These are phyloP conservation scores for Lentinula sp. DNA, from an alignment of 768 basidiomycete genomes.

Conservation along the genomic window DNA sequence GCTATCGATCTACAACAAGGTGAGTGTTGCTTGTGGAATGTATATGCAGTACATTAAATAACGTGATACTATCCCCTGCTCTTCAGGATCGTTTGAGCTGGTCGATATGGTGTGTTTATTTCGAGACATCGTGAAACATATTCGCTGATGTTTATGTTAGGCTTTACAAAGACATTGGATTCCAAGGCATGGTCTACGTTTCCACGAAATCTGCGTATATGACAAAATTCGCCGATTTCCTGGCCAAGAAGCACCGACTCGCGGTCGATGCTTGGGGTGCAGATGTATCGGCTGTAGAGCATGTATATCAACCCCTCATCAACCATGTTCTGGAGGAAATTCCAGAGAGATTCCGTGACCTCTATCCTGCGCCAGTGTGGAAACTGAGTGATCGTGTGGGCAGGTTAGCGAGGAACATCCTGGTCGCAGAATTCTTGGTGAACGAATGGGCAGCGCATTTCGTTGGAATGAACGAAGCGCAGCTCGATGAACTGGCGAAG, in stretches of 20 bases:
- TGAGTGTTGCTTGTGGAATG: constrained; percentile 9
- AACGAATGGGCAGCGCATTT: constrained; percentile 73
- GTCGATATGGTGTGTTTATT: constrained; percentile 63
- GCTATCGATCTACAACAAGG: constrained; percentile 44
- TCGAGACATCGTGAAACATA: background rate
- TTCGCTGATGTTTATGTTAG: constrained; percentile 67
- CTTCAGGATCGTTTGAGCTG: constrained; percentile 41
- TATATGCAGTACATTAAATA: background rate
- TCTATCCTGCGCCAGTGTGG: constrained; percentile 66
- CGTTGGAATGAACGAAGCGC: constrained; percentile 45
- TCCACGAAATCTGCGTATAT: constrained; percentile 67
- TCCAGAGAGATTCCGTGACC: constrained; percentile 39
- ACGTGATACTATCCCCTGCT: background rate
- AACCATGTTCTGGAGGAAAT: constrained; percentile 57
- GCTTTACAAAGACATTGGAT: constrained; percentile 85
- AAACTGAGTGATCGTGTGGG: constrained; percentile 48
- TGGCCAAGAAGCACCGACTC: constrained; percentile 72
- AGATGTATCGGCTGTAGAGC: constrained; percentile 48
- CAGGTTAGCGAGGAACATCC: constrained; percentile 58
- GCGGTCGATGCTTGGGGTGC: constrained; percentile 78
- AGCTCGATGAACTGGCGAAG: constrained; percentile 69
- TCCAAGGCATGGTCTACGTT: constrained; percentile 80
- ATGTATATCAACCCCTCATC: constrained; percentile 60
- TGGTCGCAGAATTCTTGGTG: constrained; percentile 66
- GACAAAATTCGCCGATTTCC: constrained; percentile 59